These are phyloP conservation scores for Pseudogymnoascus sp. DNA, from an alignment of 2,329 filamentous ascomycete genomes.

Conservation along the genomic window DNA sequence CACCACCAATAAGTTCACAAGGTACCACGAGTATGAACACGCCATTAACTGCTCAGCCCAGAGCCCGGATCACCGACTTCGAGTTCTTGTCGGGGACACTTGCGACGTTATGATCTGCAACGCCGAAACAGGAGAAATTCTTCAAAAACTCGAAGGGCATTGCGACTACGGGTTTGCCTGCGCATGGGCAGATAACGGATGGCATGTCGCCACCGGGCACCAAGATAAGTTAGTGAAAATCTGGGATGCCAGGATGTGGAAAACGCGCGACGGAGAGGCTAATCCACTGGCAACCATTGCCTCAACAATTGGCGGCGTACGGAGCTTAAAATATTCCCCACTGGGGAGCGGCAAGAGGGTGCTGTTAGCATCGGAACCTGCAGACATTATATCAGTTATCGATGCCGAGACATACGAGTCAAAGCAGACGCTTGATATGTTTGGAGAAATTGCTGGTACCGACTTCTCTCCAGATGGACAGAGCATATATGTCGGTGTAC, in stretches of 20 bases:
- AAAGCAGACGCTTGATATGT: conserved; percentile 65
- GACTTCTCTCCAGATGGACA: conserved; percentile 59
- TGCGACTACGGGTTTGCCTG: conserved; percentile 67
- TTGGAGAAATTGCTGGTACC: conserved; percentile 66
- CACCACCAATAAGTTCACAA: conserved; percentile 48
- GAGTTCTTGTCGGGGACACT: conserved; percentile 65
- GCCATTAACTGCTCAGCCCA: conserved; percentile 66
- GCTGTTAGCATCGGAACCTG: conserved; percentile 66
- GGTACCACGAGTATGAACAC: conserved; percentile 46
- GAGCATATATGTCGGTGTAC: conserved; percentile 60
- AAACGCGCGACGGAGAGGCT: conserved; percentile 40
- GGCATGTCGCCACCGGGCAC: conserved; percentile 67
- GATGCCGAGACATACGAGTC: conserved; percentile 55
- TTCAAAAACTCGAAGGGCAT: conserved; percentile 54
- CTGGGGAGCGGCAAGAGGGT: conserved; percentile 58
- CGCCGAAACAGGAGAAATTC: conserved; percentile 54
- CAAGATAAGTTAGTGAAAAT: conserved; percentile 67
- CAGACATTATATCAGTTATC: conserved; percentile 64
- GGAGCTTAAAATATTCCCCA: conserved; percentile 65
- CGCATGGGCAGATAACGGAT: conserved; percentile 71
- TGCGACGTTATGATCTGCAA: conserved; percentile 58
- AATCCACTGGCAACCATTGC: conserved; percentile 46
- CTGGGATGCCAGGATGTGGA: conserved; percentile 69
- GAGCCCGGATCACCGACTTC: conserved; percentile 62
- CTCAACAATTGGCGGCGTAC: conserved; percentile 59